These are phyloP conservation scores for Trametes elegans DNA, from an alignment of 768 basidiomycete species.

Conservation along the genomic window DNA sequence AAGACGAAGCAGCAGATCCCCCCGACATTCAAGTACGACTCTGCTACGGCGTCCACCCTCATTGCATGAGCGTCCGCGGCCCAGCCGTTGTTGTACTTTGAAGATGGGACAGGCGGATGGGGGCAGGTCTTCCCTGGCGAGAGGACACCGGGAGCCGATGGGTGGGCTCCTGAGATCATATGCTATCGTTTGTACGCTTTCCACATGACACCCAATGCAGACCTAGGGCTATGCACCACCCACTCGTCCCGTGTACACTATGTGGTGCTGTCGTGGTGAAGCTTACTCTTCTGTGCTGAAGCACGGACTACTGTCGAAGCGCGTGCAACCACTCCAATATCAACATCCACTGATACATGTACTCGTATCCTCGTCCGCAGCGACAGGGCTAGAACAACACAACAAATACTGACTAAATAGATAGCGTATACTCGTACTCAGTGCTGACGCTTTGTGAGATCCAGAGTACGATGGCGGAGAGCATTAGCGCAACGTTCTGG, in stretches of 20 bases:
- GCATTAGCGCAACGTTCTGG: slow-evolving; percentile 84
- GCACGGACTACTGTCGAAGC: no score
- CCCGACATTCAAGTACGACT: slow-evolving; percentile 98
- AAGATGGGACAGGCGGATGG: slow-evolving; percentile 5
- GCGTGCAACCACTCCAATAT: no score
- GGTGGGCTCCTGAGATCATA: slow-evolving; percentile 18
- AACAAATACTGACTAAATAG: slow-evolving; percentile 24
- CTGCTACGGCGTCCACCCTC: slow-evolving; percentile 89
- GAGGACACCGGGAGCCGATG: slow-evolving; percentile 14
- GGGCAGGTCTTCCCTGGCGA: not conserved
- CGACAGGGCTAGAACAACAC: not conserved
- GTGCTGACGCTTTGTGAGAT: slow-evolving; percentile 79
- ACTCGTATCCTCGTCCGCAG: not conserved
- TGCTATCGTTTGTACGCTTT: slow-evolving; percentile 26
- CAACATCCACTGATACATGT: not conserved
- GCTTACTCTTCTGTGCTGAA: no score
- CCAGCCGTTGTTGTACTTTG: slow-evolving; percentile 7
- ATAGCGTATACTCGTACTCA: slow-evolving; percentile 92
- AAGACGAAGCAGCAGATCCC: slow-evolving; percentile 97
- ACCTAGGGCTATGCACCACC: slow-evolving; percentile 24
- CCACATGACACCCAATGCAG: slow-evolving; percentile 26
- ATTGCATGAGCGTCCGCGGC: slow-evolving; percentile 55
- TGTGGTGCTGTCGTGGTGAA: no score
- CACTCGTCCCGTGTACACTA: no score
- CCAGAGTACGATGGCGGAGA: slow-evolving; percentile 88